Evolutionary conservation across 139 green algal species (phyloP), one percentile per base, ranked within the genome.

Genomic region (Coccomyxa sp.): DNA sequence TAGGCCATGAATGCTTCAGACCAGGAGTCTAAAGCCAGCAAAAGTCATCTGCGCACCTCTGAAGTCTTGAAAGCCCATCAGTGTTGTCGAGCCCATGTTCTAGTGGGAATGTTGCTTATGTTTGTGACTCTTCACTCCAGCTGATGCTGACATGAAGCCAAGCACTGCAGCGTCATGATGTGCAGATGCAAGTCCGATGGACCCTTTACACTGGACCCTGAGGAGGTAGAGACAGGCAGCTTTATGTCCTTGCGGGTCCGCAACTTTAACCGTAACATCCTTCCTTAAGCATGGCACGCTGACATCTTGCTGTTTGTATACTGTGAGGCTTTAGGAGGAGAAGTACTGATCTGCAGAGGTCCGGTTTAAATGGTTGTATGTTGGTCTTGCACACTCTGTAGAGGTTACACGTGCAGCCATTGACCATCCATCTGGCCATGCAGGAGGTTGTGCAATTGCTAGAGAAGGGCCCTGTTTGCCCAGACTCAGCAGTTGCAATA

Each of bases 141-240:
- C n/a, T n/a, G n/a, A n/a, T n/a, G n/a, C n/a, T n/a, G n/a, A n/a
- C n/a, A n/a, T n/a, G n/a, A n/a, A n/a, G n/a, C n/a, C n/a, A n/a
- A n/a, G n/a, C n/a, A n/a, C n/a, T n/a, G n/a, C n/a, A n/a, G n/a
- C n/a, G n/a, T n/a, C n/a, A n/a, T n/a, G n/a, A n/a, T n/a, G n/a
- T n/a, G n/a, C n/a, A 64, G n/a, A 38, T 82, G 78, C 72, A 68
- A 31, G 12, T 82, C 74, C 68, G 39, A 78, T 39, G 72, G 72
- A 4, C 29, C 29, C 29, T 74, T 82, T 9, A 70, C 38, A 39
- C 39, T 79, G 38, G 55, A 82, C 22, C 78, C 72, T 35, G 72
- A 78, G 31, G 78, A 82, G 39, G 78, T 82, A 3, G 72, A 78
- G 38, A 82, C 72, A 33, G 78, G 72, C 33, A 3, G 75, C 0